These are phyloP conservation scores for Gracilaria caudata DNA, from an alignment of 23 red algal genomes.

Conservation along the genomic window DNA sequence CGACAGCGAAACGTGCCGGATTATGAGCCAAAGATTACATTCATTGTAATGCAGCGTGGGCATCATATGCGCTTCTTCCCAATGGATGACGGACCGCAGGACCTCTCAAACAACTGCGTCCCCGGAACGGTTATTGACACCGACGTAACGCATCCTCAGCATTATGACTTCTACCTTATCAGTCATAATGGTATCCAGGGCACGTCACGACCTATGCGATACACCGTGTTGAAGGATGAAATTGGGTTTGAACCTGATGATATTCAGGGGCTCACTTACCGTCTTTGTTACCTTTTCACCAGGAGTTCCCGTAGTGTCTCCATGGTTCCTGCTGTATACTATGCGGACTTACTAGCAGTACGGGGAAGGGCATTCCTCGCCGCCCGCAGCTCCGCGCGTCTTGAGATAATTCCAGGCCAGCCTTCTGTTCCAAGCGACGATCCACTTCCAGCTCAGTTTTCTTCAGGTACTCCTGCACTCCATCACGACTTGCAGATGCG, in stretches of 20 bases:
- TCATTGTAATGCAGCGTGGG: constrained; percentile 75
- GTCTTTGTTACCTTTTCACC: constrained; percentile 59
- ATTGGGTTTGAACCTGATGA: constrained; percentile 59
- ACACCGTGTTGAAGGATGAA: constrained; percentile 67
- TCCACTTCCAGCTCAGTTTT: constrained; percentile 19
- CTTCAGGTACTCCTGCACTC: constrained; percentile 6
- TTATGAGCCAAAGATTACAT: constrained; percentile 65
- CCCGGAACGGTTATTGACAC: constrained; percentile 68
- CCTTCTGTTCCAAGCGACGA: constrained; percentile 17
- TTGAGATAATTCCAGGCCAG: constrained; percentile 30
- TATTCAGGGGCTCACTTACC: constrained; percentile 63
- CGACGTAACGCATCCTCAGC: constrained; percentile 47
- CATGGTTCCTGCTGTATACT: constrained; percentile 67
- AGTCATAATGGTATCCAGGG: constrained; percentile 79
- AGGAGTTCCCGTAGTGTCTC: constrained; percentile 54
- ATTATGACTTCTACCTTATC: constrained; percentile 74
- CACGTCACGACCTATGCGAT: constrained; percentile 65
- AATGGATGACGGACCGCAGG: constrained; percentile 26
- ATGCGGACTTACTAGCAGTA: constrained; percentile 60
- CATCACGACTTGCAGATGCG: constrained; percentile 3
- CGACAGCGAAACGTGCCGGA: constrained; percentile 20
- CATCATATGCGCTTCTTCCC: constrained; percentile 73
- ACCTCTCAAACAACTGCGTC: constrained; percentile 64
- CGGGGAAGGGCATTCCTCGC: constrained; percentile 5
- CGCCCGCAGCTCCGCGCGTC: constrained; percentile 17